phyloP scores from a whole-genome alignment of 2,329 filamentous ascomycete genomes.

The Fusarium sp. region DNA sequence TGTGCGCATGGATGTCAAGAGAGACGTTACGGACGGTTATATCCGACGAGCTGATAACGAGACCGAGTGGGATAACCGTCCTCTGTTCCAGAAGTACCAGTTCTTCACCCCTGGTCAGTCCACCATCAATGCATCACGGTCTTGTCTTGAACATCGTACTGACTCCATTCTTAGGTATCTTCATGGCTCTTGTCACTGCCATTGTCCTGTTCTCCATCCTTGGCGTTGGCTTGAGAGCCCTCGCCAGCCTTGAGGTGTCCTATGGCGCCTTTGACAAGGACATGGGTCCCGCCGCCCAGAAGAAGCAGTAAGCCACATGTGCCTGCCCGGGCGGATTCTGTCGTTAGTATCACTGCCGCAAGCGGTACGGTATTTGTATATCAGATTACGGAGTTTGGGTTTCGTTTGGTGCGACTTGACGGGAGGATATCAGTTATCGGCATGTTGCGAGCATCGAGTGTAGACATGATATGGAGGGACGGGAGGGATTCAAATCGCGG shows the following conservation, averaged over 20 bases:
- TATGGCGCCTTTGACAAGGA: constrained; percentile 98
- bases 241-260: constrained; percentile 86
- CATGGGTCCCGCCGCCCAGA: constrained; percentile 88
- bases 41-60: constrained; percentile 54
- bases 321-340: constrained; percentile 19
- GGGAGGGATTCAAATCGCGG: constrained; percentile 10
- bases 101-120: constrained; percentile 85
- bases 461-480: constrained; percentile 34
- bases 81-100: constrained; percentile 92
- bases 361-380: constrained; percentile 40
- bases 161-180: constrained; percentile 73
- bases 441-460: constrained; percentile 37
- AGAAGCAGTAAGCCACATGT: constrained; percentile 67
- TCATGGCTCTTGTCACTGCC: constrained; percentile 82
- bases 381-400: constrained; percentile 48
- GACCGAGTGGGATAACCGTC: constrained; percentile 56
- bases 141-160: background rate
- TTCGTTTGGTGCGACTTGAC: constrained; percentile 42
- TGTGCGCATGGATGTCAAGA: constrained; percentile 80
- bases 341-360: constrained; percentile 19
- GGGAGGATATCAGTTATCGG: constrained; percentile 36
- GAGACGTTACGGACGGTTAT: constrained; percentile 55
- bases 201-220: constrained; percentile 82
- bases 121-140: background rate
- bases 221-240: constrained; percentile 79